These are phyloP conservation scores for Trichosporon faecale DNA, from an alignment of 1,284 basidiomycete genomes.

Conservation along the genomic window DNA sequence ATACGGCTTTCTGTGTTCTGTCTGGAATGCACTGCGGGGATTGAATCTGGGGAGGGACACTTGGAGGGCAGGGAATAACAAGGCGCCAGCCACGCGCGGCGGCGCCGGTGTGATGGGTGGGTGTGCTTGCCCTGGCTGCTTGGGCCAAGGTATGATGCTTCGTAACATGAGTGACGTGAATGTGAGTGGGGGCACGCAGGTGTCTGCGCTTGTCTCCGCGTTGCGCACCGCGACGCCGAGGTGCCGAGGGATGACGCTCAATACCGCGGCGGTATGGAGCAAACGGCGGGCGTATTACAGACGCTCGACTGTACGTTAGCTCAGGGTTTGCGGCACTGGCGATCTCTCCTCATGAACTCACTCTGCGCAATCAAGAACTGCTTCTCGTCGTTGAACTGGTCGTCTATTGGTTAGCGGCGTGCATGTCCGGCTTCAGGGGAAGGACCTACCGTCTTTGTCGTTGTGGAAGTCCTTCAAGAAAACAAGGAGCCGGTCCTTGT, in stretches of 20 bases:
- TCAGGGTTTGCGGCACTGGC: not conserved
- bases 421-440: not conserved
- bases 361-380: conserved; percentile 90
- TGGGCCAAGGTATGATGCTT: not conserved
- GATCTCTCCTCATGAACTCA: conserved; percentile 27
- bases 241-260: not conserved
- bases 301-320: conserved; percentile 18
- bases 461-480: conserved; percentile 96
- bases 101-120: not conserved
- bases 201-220: not conserved
- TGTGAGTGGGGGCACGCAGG: not conserved
- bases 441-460: conserved; percentile 80
- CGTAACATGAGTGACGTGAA: not conserved
- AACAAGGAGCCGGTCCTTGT: conserved; percentile 85
- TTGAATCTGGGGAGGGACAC: not conserved
- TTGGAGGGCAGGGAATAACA: not conserved
- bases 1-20: not conserved
- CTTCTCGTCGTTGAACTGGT: conserved; percentile 97
- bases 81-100: not conserved
- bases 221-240: not conserved
- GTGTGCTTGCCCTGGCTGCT: not conserved
- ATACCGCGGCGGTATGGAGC: not conserved
- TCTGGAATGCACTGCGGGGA: not conserved
- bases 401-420: conserved; percentile 59
- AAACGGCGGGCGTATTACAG: not conserved